Base-by-base conservation (phyloP, 257 asterid species). In the Plantago ovata region DNA sequence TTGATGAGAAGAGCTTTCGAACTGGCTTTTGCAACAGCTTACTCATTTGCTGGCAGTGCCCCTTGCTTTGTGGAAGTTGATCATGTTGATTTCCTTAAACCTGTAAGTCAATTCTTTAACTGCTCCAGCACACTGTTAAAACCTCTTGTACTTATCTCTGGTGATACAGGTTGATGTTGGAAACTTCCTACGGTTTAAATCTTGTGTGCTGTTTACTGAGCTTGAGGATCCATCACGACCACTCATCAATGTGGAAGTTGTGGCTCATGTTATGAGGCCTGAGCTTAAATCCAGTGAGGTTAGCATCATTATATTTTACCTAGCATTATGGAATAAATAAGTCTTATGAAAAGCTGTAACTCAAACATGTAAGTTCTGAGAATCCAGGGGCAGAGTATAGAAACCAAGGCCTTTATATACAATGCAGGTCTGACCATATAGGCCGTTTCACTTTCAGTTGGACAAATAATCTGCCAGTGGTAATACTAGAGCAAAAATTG, bases 1-100 rank as follows among this genome's bases (percentile, higher is more conserved):
- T 69, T 91, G 66, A 91, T 87, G 98, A 72, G 96, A 62, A 76
- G 92, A 78, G 98, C 96, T 72, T 84, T 79, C 54, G 98, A 91
- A 61, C 52, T 90, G 67, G 96, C 91, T 50, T 83, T 69, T 72
- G 83, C 94, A 56, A 90, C 96, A 9, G 95, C 98, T 47, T 90
- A 87, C 66, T 65, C 84, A 18, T 90, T 90, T 72, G 88, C 95
- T 43, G 98, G 98, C 21, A 76, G 76, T 28, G 81, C 82, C 36
- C 98, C 96, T 63, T 55, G 88, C 73, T 90, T 90, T 68, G 57
- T 76, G 53, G 96, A 90, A 77, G 98, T 87, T 58, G 98, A 90
- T 78, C 98, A 90, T 54, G 94, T 90, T 12, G 94, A 87, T 75
- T 90, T 90, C 62, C 77, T 90, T 39, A 90, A 78, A 74, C 98